Conservation (phyloP, 371 early-diverging fungal species). For the Mortierella sp. region DNA sequence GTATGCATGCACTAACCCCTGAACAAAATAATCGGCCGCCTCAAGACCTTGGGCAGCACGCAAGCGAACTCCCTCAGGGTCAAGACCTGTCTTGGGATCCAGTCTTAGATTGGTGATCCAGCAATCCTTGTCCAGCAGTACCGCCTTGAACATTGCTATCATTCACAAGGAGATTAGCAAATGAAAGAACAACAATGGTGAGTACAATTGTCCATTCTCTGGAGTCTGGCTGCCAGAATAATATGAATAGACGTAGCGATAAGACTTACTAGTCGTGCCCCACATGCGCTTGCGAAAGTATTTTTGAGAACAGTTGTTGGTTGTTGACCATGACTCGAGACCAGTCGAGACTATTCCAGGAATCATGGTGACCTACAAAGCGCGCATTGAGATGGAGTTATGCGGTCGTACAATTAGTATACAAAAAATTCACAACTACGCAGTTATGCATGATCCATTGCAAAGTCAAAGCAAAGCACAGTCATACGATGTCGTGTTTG, state of each 20-base stretch:
- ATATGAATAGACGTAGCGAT: background rate
- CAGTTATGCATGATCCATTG: background rate
- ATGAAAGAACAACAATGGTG: background rate
- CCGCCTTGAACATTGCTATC: conserved; percentile 84
- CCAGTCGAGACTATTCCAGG: conserved; percentile 94
- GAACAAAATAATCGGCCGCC: conserved; percentile 95
- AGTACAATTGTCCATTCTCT: background rate
- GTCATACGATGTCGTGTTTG: background rate
- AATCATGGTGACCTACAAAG: conserved; percentile 78
- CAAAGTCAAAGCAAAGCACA: conserved; percentile 50
- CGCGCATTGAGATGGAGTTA: background rate
- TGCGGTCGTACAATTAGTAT: background rate
- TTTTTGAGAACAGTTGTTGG: conserved; percentile 74
- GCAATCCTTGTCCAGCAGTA: conserved; percentile 86
- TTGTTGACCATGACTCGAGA: conserved; percentile 92
- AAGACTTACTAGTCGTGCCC: conserved; percentile 83
- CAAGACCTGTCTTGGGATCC: conserved; percentile 87
- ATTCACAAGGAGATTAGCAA: background rate
- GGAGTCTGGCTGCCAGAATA: too few relatives aligned
- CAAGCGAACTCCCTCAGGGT: conserved; percentile 87
- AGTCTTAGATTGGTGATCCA: conserved; percentile 90
- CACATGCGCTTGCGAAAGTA: conserved; percentile 94
- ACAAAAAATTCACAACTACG: background rate
- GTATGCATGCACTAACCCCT: conserved; percentile 69
- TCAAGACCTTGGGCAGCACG: conserved; percentile 93